These are phyloP conservation scores for Bidens hawaiensis DNA, from an alignment of 140 eudicot species.

Conservation along the genomic window DNA sequence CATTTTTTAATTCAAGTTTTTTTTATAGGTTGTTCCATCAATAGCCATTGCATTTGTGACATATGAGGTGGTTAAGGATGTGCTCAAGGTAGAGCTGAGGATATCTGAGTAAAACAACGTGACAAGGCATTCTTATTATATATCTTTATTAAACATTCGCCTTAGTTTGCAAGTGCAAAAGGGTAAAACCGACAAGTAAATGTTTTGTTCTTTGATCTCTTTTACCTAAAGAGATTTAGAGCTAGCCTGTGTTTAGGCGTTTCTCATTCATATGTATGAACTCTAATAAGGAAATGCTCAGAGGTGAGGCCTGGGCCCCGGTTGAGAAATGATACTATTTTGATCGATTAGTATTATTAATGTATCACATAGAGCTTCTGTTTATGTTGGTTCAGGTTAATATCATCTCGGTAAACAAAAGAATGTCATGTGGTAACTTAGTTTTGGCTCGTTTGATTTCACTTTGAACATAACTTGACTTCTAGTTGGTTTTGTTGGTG, in stretches of 20 bases:
- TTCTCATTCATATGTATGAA: conserved; percentile 22
- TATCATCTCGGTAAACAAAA: background rate
- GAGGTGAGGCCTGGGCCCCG: background rate
- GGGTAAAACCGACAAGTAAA: conserved; percentile 19
- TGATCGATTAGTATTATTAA: background rate
- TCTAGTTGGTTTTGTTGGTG: no score
- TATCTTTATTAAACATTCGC: background rate
- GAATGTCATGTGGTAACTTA: background rate
- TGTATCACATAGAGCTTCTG: background rate
- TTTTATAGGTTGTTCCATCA: conserved; percentile 81
- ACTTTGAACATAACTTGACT: background rate
- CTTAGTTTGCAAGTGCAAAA: conserved; percentile 36
- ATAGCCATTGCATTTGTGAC: conserved; percentile 98
- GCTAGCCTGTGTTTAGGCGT: conserved; percentile 19
- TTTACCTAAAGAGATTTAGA: conserved; percentile 18
- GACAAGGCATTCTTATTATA: background rate
- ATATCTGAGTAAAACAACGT: conserved; percentile 69
- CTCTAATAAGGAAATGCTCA: conserved; percentile 23
- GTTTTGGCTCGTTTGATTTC: background rate
- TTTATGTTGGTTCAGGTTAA: background rate
- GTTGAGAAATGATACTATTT: background rate
- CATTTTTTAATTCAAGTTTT: conserved; percentile 2
- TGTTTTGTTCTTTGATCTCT: conserved; percentile 11
- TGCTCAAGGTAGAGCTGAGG: conserved; percentile 82
- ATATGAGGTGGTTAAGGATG: conserved; percentile 84